Evolutionary conservation across 75 land plant species (phyloP).

Genomic region (Isoetes taiwanensis): DNA sequence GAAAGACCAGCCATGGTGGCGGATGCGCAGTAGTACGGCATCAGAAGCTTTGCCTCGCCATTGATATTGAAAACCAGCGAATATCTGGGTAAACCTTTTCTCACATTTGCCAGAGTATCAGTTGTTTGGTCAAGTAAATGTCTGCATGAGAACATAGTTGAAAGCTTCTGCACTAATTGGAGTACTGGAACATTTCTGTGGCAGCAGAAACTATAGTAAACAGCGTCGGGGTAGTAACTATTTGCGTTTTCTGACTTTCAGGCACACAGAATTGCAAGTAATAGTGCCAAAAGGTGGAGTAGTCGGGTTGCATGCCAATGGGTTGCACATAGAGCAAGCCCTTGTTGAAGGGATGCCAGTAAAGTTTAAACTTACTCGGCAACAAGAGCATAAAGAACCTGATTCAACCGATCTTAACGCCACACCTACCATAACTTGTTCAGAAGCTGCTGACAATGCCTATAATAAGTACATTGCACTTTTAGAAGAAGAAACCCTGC

Average conservation of each 20-base stretch:
- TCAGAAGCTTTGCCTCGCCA: slow-evolving; percentile 85
- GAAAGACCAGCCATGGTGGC: neutral
- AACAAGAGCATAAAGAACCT: slow-evolving; percentile 13
- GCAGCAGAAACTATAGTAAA: neutral
- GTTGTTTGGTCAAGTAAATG: neutral
- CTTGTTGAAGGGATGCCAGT: slow-evolving; percentile 63
- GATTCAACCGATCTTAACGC: slow-evolving; percentile 32
- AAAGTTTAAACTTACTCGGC: slow-evolving; percentile 33
- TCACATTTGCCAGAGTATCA: neutral
- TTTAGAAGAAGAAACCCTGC: slow-evolving; percentile 47
- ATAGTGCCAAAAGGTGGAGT: slow-evolving; percentile 46
- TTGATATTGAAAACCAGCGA: slow-evolving; percentile 51
- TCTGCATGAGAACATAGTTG: neutral
- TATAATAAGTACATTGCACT: slow-evolving; percentile 33
- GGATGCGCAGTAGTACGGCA: slow-evolving; percentile 49
- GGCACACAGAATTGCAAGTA: slow-evolving; percentile 73
- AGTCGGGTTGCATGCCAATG: slow-evolving; percentile 70
- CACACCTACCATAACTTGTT: slow-evolving; percentile 27
- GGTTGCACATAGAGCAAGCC: slow-evolving; percentile 54
- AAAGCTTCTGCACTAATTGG: neutral
- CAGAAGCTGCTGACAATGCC: slow-evolving; percentile 52
- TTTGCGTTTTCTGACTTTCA: slow-evolving; percentile 9
- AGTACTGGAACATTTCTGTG: neutral
- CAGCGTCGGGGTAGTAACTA: neutral
- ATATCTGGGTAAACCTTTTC: slow-evolving; percentile 41